These are phyloP conservation scores for Leishmania aethiopica DNA, from an alignment of 208 protist genomes.

Conservation along the genomic window DNA sequence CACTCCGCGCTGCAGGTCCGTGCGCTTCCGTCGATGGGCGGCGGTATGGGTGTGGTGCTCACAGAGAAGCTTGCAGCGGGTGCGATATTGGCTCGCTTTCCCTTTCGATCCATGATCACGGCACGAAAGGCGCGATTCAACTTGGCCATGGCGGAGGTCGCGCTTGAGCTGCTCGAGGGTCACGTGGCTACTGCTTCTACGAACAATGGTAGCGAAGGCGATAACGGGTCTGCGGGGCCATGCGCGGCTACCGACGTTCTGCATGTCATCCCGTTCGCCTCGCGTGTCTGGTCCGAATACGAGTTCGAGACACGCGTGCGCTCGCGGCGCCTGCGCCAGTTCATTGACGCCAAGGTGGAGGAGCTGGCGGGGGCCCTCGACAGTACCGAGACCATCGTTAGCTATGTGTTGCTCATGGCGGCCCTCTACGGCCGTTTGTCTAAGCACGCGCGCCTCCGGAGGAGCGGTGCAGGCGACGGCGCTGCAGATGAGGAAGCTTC, in stretches of 20 bases:
- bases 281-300: constrained; percentile 25
- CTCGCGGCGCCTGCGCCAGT: constrained; percentile 11
- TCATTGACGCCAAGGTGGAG: constrained; percentile 34
- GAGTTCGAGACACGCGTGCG: constrained; percentile 27
- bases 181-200: background rate
- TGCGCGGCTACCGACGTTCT: background rate
- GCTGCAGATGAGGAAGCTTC: background rate
- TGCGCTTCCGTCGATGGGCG: constrained; percentile 78
- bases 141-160: constrained; percentile 64
- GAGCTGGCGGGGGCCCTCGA: constrained; percentile 44
- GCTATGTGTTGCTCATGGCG: constrained; percentile 70
- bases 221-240: constrained; percentile 1
- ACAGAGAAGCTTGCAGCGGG: constrained; percentile 31
- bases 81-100: constrained; percentile 58
- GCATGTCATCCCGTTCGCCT: constrained; percentile 27
- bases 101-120: constrained; percentile 76
- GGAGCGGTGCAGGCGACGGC: background rate
- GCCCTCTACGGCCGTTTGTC: constrained; percentile 47
- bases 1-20: constrained; percentile 48
- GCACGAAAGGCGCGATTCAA: constrained; percentile 63
- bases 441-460: background rate
- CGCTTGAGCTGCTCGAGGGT: constrained; percentile 14
- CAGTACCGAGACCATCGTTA: constrained; percentile 71
- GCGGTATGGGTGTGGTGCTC: constrained; percentile 77
- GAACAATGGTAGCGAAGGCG: background rate